Evolutionary conservation across 768 basidiomycete species (phyloP), one percentile per base, ranked within the genome.

Genomic region (Termitomyces eurrhizus): DNA sequence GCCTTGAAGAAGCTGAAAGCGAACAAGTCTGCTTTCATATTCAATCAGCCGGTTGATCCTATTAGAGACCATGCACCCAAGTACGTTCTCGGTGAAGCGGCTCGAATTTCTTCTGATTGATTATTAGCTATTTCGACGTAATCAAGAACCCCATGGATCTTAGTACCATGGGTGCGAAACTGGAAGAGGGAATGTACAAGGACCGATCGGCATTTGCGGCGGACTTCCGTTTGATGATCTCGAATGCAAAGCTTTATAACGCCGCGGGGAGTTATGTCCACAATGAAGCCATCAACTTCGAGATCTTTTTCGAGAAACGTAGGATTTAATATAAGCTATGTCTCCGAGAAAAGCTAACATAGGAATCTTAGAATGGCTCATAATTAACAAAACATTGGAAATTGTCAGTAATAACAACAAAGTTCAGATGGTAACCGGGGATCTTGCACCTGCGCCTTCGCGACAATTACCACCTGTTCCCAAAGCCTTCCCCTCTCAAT

Each of bases 81-180:
- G 92, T 96, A 71, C 56, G 83, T 79, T 49, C 24, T 7, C 24
- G 5, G 52, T n/a, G 32, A 26, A 16, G 29, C 35, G 58, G 11
- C n/a, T 18, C 18, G 24, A 16, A 37, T 50, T 57, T 33, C 35
- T 35, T 59, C 57, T 69, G 32, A 72, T 60, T 24, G 13, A 57
- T 42, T 18, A 44, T 64, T 37, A 96, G 95, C 65, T 98, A 98
- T 72, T 93, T 94, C 67, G 87, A 91, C 56, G 75, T 95, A 60
- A 88, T 99, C 72, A 91, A 91, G 72, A 80, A 89, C 12, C 96
- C 97, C 0, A 98, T 99, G 93, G 97, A 99, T 69, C 79, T 98
- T 18, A 87, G 88, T 55, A 94, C 95, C 0, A 90, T 96, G 79
- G 78, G 81, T 32, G 89, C 89, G 41, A 98, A 96, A 71, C 76